phyloP scores from a whole-genome alignment of 768 basidiomycete genomes.

The Cubamyces lactineus region DNA sequence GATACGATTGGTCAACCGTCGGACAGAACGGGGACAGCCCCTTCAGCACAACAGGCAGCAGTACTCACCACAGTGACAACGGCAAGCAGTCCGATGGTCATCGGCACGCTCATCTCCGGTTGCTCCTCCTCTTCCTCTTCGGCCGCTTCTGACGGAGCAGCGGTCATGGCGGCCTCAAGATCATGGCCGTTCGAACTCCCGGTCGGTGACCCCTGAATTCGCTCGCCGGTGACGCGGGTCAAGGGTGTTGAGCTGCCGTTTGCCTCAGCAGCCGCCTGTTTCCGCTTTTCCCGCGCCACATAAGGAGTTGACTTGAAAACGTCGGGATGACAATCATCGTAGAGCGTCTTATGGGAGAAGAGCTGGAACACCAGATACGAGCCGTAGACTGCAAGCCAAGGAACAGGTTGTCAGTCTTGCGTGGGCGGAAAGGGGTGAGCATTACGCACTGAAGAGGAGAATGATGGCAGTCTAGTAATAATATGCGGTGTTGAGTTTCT shows the following conservation, averaged over 20 bases:
- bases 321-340: constrained; percentile 38
- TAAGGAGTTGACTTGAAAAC: constrained; percentile 33
- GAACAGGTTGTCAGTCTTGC: background rate
- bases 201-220: constrained; percentile 8
- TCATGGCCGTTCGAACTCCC: constrained; percentile 16
- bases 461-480: constrained; percentile 59
- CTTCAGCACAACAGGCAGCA: too few relatives aligned
- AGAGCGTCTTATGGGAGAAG: constrained; percentile 58
- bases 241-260: constrained; percentile 17
- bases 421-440: background rate
- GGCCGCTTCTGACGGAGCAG: background rate
- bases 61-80: constrained; percentile 44
- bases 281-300: constrained; percentile 11
- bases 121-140: constrained; percentile 37
- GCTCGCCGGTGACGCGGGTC: constrained; percentile 7
- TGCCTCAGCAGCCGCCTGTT: background rate
- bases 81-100: constrained; percentile 41
- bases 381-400: constrained; percentile 47
- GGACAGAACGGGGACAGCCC: too few relatives aligned
- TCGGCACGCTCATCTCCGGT: constrained; percentile 40
- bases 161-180: constrained; percentile 4
- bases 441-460: constrained; percentile 51
- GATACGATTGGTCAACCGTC: too few relatives aligned
- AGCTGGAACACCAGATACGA: constrained; percentile 58
- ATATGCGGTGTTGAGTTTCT: too few relatives aligned